Percentiles rank a stretch among this genome's conserved stretches.
phyloP scores from a whole-genome alignment of 345 rosid species.

The Isatis tinctoria region DNA sequence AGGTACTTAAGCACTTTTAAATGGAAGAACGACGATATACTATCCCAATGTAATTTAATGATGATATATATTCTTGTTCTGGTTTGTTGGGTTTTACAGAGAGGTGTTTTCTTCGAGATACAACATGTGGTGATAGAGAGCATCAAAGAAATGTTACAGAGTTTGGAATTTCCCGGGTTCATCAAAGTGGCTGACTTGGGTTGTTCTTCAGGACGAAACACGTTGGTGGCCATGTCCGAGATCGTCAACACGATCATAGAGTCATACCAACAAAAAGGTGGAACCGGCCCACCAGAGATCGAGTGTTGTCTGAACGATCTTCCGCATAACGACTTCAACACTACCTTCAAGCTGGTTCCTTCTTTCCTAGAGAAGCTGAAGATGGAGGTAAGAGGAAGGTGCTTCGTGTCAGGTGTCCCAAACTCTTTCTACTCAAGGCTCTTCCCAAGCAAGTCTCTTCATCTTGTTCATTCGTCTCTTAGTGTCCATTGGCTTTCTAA shows the following conservation, averaged over 20 bases:
- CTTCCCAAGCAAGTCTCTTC: constrained; percentile 23
- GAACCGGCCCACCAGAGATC: constrained; percentile 15
- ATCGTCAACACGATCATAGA: constrained; percentile 3
- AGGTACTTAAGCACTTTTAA: background rate
- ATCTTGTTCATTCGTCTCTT: constrained; percentile 32
- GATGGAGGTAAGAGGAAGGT: background rate
- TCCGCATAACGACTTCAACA: constrained; percentile 39
- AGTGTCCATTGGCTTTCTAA: constrained; percentile 37
- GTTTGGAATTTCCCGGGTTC: background rate
- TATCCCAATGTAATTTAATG: background rate
- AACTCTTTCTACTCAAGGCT: constrained; percentile 45
- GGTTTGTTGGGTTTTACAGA: background rate
- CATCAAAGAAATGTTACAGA: background rate
- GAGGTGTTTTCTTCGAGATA: background rate
- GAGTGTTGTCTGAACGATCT: constrained; percentile 42
- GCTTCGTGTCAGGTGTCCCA: constrained; percentile 35
- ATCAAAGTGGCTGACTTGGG: constrained; percentile 39
- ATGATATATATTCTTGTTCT: background rate
- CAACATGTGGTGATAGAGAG: constrained; percentile 28
- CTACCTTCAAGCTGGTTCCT: constrained; percentile 1
- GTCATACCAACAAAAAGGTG: background rate
- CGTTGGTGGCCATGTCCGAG: constrained; percentile 17
- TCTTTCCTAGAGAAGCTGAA: background rate
- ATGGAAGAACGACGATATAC: background rate
- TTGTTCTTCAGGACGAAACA: constrained; percentile 43